Evolutionary conservation across 805 yeast genomes (phyloP).

Genomic region (Huiozyma sinensis): DNA sequence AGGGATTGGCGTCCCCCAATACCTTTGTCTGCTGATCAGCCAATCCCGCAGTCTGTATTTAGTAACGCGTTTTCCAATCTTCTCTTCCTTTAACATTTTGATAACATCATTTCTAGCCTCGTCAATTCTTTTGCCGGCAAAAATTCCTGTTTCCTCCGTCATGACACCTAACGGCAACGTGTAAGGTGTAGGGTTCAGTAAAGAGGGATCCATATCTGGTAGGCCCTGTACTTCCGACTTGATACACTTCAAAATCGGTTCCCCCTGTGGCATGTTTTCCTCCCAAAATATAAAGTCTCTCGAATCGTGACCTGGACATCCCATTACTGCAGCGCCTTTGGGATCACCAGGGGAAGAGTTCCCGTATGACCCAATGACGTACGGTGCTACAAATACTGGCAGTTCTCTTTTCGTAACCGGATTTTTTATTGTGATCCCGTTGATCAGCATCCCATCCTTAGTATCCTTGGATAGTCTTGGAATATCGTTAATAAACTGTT

Average conservation of each 20-base stretch:
- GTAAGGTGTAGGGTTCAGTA: constrained; percentile 23
- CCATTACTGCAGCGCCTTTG: constrained; percentile 86
- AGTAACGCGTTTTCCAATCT: constrained; percentile 24
- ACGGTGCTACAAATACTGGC: constrained; percentile 86
- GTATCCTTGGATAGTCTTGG: constrained; percentile 35
- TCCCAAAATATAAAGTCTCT: constrained; percentile 80
- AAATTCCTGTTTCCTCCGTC: constrained; percentile 37
- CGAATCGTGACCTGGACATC: constrained; percentile 88
- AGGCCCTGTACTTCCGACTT: constrained; percentile 26
- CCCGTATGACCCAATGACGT: constrained; percentile 76
- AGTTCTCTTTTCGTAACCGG: constrained; percentile 45
- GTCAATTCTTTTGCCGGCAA: constrained; percentile 33
- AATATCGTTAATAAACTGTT: constrained; percentile 34
- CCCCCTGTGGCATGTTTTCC: constrained; percentile 39
- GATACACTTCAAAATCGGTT: constrained; percentile 34
- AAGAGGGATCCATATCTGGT: neutral
- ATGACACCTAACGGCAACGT: constrained; percentile 37
- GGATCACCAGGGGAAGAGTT: neutral
- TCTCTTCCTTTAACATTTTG: neutral
- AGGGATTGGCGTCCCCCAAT: constrained; percentile 99
- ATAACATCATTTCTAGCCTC: neutral
- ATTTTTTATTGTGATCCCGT: constrained; percentile 35
- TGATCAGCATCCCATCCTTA: constrained; percentile 49
- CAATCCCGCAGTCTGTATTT: constrained; percentile 77
- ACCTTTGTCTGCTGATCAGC: constrained; percentile 89